A percentile compares a stretch with the other conserved stretches of the same genome.
Evolutionary conservation across 768 basidiomycete species (phyloP).

Genomic region (Phanerochaete carnosa): DNA sequence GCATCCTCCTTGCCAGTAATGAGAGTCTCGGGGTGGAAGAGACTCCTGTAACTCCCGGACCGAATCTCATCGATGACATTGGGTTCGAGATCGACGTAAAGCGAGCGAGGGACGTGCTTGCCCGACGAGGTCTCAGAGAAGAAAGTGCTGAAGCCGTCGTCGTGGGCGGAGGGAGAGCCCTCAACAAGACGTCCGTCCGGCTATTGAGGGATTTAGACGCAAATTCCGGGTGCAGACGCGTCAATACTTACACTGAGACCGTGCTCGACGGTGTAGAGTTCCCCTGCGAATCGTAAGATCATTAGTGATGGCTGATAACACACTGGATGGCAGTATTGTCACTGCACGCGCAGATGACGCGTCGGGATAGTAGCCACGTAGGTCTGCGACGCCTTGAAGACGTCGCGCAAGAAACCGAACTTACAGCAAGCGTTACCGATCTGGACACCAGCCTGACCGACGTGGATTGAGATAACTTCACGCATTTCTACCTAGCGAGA

Average conservation of each 20-base stretch:
- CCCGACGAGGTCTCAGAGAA: conserved; percentile 97
- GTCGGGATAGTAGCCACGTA: conserved; percentile 8
- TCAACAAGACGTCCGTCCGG: conserved; percentile 91
- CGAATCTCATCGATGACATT: conserved; percentile 98
- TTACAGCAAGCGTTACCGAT: conserved; percentile 98
- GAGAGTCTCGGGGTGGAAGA: conserved; percentile 99
- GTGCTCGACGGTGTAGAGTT: conserved; percentile 98
- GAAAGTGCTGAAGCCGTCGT: conserved; percentile 97
- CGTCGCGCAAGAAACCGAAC: conserved; percentile 33
- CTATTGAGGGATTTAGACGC: conserved; percentile 38
- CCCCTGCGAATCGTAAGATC: conserved; percentile 55
- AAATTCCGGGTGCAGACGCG: conserved; percentile 1
- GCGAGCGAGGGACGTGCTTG: conserved; percentile 95
- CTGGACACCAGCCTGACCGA: conserved; percentile 98
- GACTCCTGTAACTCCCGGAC: conserved; percentile 90
- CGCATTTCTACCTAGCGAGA: conserved; percentile 54
- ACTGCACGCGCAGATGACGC: conserved; percentile 11
- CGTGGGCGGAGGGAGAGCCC: conserved; percentile 67
- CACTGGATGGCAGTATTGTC: not conserved
- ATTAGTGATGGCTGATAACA: conserved; percentile 6
- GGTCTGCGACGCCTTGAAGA: not conserved
- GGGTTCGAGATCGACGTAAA: conserved; percentile 97
- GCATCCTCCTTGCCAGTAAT: conserved; percentile 99
- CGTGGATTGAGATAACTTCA: conserved; percentile 98
- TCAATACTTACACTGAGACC: conserved; percentile 80